Evolutionary conservation across 1,284 basidiomycete genomes (phyloP).

Genomic region (Vanrija humicola): DNA sequence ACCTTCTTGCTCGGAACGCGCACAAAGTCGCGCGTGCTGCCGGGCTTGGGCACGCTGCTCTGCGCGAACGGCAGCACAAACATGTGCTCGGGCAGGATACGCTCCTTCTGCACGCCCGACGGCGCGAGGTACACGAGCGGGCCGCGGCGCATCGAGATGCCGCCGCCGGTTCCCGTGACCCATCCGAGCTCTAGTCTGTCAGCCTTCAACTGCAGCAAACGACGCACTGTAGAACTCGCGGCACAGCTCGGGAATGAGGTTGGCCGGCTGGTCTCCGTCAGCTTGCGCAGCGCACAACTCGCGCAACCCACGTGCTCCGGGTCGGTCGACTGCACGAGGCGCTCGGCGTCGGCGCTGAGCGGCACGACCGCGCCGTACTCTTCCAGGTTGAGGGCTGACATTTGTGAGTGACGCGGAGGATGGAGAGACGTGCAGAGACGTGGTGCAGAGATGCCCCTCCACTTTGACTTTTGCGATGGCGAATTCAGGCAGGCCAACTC

Average conservation of each 20-base stretch:
- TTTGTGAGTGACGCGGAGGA: neutral
- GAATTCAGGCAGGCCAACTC: too few relatives aligned
- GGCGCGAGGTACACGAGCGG: slow-evolving; percentile 79
- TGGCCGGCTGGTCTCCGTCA: slow-evolving; percentile 60
- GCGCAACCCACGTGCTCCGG: slow-evolving; percentile 48
- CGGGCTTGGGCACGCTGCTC: slow-evolving; percentile 56
- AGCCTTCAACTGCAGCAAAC: too few relatives aligned
- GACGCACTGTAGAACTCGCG: slow-evolving; percentile 47
- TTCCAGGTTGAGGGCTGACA: slow-evolving; percentile 10
- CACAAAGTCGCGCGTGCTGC: slow-evolving; percentile 66
- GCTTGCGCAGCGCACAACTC: neutral
- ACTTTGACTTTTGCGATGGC: too few relatives aligned
- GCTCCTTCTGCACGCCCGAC: slow-evolving; percentile 81
- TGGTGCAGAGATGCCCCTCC: too few relatives aligned
- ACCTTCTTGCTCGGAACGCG: slow-evolving; percentile 61
- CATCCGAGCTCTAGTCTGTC: slow-evolving; percentile 51
- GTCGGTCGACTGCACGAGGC: slow-evolving; percentile 47
- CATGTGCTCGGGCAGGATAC: slow-evolving; percentile 71
- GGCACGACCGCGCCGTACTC: slow-evolving; percentile 19
- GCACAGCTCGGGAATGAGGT: slow-evolving; percentile 73
- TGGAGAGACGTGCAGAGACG: neutral
- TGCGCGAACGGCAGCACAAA: slow-evolving; percentile 79
- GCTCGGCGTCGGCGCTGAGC: slow-evolving; percentile 34
- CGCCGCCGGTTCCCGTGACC: slow-evolving; percentile 58
- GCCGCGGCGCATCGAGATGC: slow-evolving; percentile 66